Conservation (phyloP, 208 protist species). For the Acanthamoeba lenticulata region DNA sequence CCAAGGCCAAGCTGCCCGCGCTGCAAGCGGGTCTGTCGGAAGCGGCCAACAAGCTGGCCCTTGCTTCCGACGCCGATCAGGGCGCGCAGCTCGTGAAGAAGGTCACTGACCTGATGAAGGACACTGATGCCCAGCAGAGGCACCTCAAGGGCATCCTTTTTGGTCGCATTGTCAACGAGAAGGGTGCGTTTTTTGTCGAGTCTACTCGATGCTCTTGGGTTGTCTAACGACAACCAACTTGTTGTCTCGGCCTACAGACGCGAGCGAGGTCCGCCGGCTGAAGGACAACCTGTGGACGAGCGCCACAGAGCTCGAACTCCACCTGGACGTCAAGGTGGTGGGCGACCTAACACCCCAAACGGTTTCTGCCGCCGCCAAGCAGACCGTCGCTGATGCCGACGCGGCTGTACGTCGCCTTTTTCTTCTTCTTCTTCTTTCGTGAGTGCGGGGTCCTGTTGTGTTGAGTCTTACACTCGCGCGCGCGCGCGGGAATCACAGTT, state of each 20-base stretch:
- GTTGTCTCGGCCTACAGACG: not conserved
- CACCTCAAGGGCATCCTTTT: constrained; percentile 21
- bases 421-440: not conserved
- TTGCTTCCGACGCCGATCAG: not conserved
- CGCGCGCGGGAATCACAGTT: not conserved
- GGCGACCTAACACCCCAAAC: not conserved
- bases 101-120: not conserved
- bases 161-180: not conserved
- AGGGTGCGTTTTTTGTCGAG: no score
- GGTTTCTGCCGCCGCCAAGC: not conserved
- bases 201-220: not conserved
- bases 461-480: not conserved
- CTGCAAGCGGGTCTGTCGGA: not conserved
- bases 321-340: not conserved
- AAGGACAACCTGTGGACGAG: not conserved
- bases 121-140: not conserved
- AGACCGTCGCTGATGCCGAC: not conserved
- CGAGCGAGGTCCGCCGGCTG: not conserved
- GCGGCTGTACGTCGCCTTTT: not conserved
- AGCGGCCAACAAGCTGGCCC: not conserved
- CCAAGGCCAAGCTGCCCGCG: constrained; percentile 46
- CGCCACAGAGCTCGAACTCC: not conserved
- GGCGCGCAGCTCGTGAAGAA: not conserved
- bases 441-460: not conserved
- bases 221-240: no score